Conservation (phyloP, 2,329 filamentous ascomycete genomes). For the Chrysoporthe austroafricana region DNA sequence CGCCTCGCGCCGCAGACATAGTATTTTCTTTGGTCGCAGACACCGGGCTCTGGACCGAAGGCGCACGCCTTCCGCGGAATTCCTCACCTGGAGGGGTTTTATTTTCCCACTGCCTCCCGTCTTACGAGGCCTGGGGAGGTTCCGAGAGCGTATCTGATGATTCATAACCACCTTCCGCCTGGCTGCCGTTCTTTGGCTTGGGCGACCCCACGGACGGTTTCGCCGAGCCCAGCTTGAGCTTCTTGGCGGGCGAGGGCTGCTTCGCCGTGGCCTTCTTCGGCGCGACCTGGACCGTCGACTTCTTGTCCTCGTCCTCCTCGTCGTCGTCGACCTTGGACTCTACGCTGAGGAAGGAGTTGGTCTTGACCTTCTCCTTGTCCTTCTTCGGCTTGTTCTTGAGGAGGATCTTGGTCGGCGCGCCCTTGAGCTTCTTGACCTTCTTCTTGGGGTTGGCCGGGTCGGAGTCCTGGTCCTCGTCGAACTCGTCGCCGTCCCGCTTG, state of each 20-base stretch:
- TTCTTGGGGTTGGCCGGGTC: conserved; percentile 57
- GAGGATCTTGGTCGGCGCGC: conserved; percentile 56
- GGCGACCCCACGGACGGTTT: conserved; percentile 55
- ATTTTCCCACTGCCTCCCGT: background rate
- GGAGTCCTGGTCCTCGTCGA: conserved; percentile 57
- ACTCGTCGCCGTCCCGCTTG: conserved; percentile 60
- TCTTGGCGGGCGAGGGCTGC: conserved; percentile 48
- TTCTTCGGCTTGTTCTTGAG: conserved; percentile 62
- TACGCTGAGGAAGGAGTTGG: conserved; percentile 53
- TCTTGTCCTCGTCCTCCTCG: conserved; percentile 41
- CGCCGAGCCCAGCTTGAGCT: conserved; percentile 45
- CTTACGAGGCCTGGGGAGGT: conserved; percentile 42
- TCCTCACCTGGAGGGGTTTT: background rate
- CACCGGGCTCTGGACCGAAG: background rate
- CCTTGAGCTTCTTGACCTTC: conserved; percentile 59
- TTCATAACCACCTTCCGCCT: conserved; percentile 57
- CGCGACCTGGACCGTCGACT: conserved; percentile 44
- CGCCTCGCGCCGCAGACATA: background rate
- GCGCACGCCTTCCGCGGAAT: background rate
- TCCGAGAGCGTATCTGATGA: conserved; percentile 61
- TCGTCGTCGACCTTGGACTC: conserved; percentile 49
- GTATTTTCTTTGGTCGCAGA: too few relatives aligned
- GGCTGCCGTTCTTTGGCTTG: conserved; percentile 53
- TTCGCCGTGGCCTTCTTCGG: conserved; percentile 49
- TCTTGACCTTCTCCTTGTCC: conserved; percentile 57